These are phyloP conservation scores for Diplotaxis tenuifolia DNA, from an alignment of 345 rosid species.

Conservation along the genomic window DNA sequence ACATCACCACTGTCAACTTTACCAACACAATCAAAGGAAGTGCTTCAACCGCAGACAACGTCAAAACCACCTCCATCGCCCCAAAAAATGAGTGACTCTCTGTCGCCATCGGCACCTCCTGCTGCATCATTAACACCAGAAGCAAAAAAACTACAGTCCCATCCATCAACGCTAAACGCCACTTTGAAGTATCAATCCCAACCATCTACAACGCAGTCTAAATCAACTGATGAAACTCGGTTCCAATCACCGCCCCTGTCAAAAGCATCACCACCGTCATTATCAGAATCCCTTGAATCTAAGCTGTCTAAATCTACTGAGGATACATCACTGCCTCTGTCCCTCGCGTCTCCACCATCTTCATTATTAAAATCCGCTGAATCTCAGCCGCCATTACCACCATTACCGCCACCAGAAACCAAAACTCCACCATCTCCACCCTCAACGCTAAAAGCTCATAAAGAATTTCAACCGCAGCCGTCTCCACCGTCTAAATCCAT, in stretches of 20 bases:
- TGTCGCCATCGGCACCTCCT: neutral
- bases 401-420: neutral
- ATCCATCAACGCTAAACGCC: neutral
- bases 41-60: neutral
- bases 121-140: neutral
- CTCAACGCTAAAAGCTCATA: neutral
- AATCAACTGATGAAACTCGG: conserved; percentile 4
- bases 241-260: neutral
- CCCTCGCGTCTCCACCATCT: neutral
- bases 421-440: neutral
- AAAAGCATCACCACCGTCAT: neutral
- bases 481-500: neutral
- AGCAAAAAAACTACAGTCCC: neutral
- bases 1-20: neutral
- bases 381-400: neutral
- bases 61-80: neutral
- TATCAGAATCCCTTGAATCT: neutral
- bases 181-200: neutral
- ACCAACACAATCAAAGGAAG: neutral
- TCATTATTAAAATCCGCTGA: neutral
- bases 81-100: neutral
- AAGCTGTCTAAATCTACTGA: conserved; percentile 7
- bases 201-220: conserved; percentile 12
- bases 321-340: neutral
- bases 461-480: neutral